Base-by-base conservation (phyloP, 2,329 filamentous ascomycete genomes). In the Xylaria sp. region DNA sequence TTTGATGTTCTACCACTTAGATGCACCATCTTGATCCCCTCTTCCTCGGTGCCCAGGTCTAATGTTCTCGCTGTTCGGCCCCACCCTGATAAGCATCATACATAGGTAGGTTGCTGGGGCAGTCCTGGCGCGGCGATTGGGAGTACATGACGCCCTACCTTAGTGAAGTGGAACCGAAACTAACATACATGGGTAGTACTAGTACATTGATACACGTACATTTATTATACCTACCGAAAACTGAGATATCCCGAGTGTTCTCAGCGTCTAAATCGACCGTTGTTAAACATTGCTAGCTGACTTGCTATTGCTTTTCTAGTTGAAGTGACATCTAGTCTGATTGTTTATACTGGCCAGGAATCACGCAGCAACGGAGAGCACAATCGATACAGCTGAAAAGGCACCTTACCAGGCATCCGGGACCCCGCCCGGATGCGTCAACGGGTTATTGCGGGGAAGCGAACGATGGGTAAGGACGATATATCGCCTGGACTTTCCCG, bases 401-500 rank as follows among this genome's bases (percentile, higher is more conserved):
- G 34, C 7, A 10, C 4, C 10, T 37, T 37, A 9, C 34, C 10
- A 37, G 34, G 34, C 7, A 37, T 37, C 34, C 34, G 34, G 34
- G 34, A 37, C 72, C 72, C 73, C 73, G 71, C 73, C 60, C 66
- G 59, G 66, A 57, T 70, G 68, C 64, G 61, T 54, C 63, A 25
- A 65, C 71, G 51, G 67, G 55, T 63, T 71, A 71, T 76, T 75
- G 75, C 73, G 76, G 76, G 74, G 74, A 72, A 55, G 12, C 6
- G 15, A 37, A 37, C 18, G 28, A 18, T 31, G 37, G 4, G 6
- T 8, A 20, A 37, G 28, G 18, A 7, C 52, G 52, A 44, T 18
- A 37, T 20, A 25, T 23, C 18, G 41, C 18, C 41, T 46, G 13
- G 6, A 18, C 18, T 23, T 77, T 77, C 72, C 76, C 75, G 69